Percentiles rank a stretch among this genome's conserved stretches.
Conservation (phyloP, 768 basidiomycete species). For the Mycena rosella region DNA sequence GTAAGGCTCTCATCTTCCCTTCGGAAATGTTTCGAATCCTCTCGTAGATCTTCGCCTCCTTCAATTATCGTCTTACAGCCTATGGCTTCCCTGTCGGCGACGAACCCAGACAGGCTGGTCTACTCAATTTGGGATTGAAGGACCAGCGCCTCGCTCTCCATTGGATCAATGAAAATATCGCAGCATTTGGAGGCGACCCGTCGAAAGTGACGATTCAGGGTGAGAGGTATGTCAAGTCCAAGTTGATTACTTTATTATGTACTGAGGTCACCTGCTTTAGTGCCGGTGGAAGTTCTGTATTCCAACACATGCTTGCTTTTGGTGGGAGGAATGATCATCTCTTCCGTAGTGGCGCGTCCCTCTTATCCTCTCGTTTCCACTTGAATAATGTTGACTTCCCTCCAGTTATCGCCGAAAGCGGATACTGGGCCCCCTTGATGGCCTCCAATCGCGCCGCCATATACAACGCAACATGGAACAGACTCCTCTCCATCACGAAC, state of each 20-base stretch:
- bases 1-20: conserved; percentile 26
- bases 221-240: conserved; percentile 28
- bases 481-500: conserved; percentile 28
- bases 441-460: conserved; percentile 26
- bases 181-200: conserved; percentile 27
- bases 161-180: conserved; percentile 28
- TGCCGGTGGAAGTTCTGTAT: conserved; percentile 29
- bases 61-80: conserved; percentile 31
- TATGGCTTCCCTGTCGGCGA: conserved; percentile 31
- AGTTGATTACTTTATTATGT: conserved; percentile 29
- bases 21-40: conserved; percentile 21
- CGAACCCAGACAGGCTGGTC: conserved; percentile 26
- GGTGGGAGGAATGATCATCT: conserved; percentile 30
- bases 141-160: conserved; percentile 29
- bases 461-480: conserved; percentile 29
- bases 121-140: conserved; percentile 32
- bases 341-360: conserved; percentile 28
- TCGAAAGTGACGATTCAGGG: conserved; percentile 30
- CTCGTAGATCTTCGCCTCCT: conserved; percentile 27
- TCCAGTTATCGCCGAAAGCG: conserved; percentile 25
- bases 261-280: conserved; percentile 23
- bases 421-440: conserved; percentile 26
- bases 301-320: conserved; percentile 29
- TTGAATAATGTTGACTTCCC: conserved; percentile 18
- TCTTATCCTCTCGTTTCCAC: conserved; percentile 23